Base-by-base conservation (phyloP, 2,329 filamentous ascomycete genomes). In the Fusarium xylarioides region DNA sequence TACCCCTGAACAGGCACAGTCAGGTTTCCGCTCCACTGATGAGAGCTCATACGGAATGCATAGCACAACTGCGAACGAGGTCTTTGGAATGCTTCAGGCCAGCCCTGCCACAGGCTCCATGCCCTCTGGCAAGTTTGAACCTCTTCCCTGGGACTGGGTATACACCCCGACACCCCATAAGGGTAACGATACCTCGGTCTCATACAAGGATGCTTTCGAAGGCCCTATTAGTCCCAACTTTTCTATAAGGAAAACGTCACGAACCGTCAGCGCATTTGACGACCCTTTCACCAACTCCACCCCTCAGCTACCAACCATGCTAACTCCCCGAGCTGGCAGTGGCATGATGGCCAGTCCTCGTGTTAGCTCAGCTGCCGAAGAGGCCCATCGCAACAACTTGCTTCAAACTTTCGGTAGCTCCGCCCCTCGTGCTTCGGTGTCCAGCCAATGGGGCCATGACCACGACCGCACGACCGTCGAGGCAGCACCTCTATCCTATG, bases 31-130 rank as follows among this genome's bases (percentile, higher is more conserved):
- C 23, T 79, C 79, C 7, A 78, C 79, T 5, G 79, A 78, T 11
- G 85, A 88, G 47, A 62, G 86, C 7, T 88, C 86, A 4, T 90
- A 89, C 68, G 88, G 86, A 21, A 88, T 90, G 87, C 84, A 87
- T 74, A 86, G 85, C 15, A 77, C 81, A 6, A 87, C 85, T 12
- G 85, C 87, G 32, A 85, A 87, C 53, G 86, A 87, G 23, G 73
- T 87, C 5, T 88, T 89, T 70, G 85, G 82, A 34, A 79, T 82
- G 46, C 74, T 84, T 46, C 79, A 77, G 19, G 76, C 76, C 28
- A 81, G 80, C 35, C 80, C 80, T 35, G 76, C 74, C 4, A 69
- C 70, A 10, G 68, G 70, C 11, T 78, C 79, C 11, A 73, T 78
- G 32, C 74, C 76, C 10, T 77, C 78, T 21, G 79, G 78, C 35